A percentile compares a stretch with the other conserved stretches of the same genome.
Evolutionary conservation across 208 protist species (phyloP).

Genomic region (Leishmania lainsoni): DNA sequence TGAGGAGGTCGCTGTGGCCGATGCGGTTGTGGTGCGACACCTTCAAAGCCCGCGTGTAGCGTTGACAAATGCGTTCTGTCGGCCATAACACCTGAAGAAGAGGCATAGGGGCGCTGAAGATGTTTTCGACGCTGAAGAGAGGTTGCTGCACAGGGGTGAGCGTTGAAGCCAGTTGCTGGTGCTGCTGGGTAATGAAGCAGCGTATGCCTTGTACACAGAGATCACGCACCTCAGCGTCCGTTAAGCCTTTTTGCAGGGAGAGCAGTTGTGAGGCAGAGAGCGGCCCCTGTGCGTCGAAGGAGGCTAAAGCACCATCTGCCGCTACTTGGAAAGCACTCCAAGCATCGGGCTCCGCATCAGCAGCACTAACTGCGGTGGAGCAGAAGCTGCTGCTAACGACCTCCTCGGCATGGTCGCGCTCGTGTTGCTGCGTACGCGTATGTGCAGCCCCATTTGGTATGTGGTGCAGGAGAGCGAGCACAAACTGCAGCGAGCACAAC

Average conservation of each 20-base stretch:
- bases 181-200: neutral
- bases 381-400: neutral
- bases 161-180: neutral
- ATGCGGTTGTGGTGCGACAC: constrained; percentile 4
- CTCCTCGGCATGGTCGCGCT: neutral
- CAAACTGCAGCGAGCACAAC: constrained; percentile 27
- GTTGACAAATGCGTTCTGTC: neutral
- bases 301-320: constrained; percentile 1
- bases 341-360: neutral
- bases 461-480: constrained; percentile 12
- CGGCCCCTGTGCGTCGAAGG: constrained; percentile 14
- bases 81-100: constrained; percentile 15
- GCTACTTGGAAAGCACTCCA: neutral
- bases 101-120: constrained; percentile 12
- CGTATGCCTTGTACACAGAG: constrained; percentile 10
- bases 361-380: neutral
- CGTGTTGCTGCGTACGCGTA: neutral
- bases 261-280: constrained; percentile 20
- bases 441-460: too few relatives aligned
- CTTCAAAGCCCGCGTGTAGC: constrained; percentile 15
- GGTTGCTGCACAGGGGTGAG: neutral
- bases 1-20: constrained; percentile 16
- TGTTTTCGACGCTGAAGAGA: neutral
- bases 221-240: constrained; percentile 10
- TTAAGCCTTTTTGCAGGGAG: constrained; percentile 20